Base-by-base conservation (phyloP, 441 rosid genomes). In the Euphorbia schlechtendalii region DNA sequence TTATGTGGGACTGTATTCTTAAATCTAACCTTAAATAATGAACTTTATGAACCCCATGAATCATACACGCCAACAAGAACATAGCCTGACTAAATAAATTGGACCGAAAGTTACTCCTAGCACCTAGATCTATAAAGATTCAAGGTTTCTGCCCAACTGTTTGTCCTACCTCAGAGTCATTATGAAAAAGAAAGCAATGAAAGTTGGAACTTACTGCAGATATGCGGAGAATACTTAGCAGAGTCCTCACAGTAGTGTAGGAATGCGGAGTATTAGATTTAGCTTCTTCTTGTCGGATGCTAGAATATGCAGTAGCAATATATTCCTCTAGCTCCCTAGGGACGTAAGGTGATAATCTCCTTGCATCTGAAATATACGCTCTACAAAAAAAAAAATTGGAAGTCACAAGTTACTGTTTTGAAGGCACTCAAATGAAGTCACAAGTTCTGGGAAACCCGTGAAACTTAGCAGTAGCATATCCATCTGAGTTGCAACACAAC, bases 251-350 rank as follows among this genome's bases (percentile, higher is more conserved):
- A 30, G 99, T 95, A 66, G 99, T 95, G 76, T 95, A 92, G 41
- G 98, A 92, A 74, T 95, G 97, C 56, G 98, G 97, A 48, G 90
- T 73, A 63, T 81, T 89, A 55, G 97, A 83, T 81, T 80, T 86
- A 27, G 98, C 95, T 82, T 95, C 99, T 80, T 95, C 99, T 77
- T 92, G 99, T 21, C 98, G 85, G 76, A 95, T 90, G 70, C 85
- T 82, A 60, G 90, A 92, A 76, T 95, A 95, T 58, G 98, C 97
- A 64, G 90, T 85, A 66, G 98, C 96, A 70, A 88, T 81, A 64
- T 92, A 95, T 77, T 95, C 99, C 77, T 95, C 99, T 51, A 95
- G 69, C 74, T 90, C 98, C 76, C 74, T 82, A 52, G 96, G 99
- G 38, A 95, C 79, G 60, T 71, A 80, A 66, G 99, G 99, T 36